Percentiles rank a stretch among this genome's conserved stretches.
Conservation (phyloP, 371 early-diverging fungal species). For the Mucor velutinosus region DNA sequence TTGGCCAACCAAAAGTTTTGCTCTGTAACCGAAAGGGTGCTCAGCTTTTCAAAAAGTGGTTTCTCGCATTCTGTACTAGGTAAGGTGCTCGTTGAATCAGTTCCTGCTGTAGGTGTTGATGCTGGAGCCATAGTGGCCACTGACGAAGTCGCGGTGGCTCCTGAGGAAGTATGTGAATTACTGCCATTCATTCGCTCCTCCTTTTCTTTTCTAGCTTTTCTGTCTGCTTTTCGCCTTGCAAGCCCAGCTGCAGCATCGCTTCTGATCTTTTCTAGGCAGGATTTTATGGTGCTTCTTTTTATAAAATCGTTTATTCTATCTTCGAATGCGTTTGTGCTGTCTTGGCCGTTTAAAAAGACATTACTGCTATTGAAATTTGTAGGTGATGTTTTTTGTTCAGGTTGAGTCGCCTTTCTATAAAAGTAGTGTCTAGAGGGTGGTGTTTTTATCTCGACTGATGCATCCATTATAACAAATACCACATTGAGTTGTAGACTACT, state of each 20-base stretch:
- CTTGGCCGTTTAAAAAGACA: constrained; percentile 13
- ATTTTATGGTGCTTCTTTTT: constrained; percentile 5
- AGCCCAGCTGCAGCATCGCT: constrained; percentile 14
- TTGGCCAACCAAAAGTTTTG: constrained; percentile 39
- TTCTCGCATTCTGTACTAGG: not conserved
- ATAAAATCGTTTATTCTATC: constrained; percentile 15
- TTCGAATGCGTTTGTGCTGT: constrained; percentile 22
- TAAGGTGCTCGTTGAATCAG: not conserved
- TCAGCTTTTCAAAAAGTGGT: constrained; percentile 23
- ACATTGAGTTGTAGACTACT: too few relatives aligned
- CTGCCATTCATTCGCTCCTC: constrained; percentile 7
- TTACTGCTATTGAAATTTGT: constrained; percentile 7
- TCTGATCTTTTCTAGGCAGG: not conserved
- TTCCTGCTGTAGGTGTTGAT: not conserved
- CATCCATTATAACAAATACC: constrained; percentile 2
- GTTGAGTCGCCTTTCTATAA: constrained; percentile 25
- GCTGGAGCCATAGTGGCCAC: not conserved
- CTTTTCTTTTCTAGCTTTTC: constrained; percentile 27
- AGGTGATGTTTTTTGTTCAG: constrained; percentile 4
- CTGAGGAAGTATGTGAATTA: not conserved
- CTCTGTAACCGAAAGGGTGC: constrained; percentile 15
- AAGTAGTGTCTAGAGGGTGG: constrained; percentile 29
- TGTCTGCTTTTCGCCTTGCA: constrained; percentile 25
- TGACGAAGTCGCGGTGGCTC: not conserved
- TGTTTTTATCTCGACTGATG: constrained; percentile 12